Percentiles rank a stretch among this genome's conserved stretches.
phyloP scores from a whole-genome alignment of 139 green algal genomes.

The Chlorokybus atmophyticus region DNA sequence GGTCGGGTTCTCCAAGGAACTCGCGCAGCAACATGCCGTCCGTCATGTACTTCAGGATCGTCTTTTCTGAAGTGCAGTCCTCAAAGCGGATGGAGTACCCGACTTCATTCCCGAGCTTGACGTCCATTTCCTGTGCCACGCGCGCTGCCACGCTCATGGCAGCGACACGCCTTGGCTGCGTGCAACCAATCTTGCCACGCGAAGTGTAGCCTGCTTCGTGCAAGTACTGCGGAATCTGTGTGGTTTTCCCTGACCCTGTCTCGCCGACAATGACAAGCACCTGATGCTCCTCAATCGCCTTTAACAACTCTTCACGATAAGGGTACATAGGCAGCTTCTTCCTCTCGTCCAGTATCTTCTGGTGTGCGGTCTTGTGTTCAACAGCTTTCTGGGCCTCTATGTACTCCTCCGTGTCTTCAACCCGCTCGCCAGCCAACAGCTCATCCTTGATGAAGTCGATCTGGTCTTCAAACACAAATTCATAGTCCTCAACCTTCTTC shows the following conservation, averaged over 20 bases:
- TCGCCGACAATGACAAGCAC: conserved; percentile 92
- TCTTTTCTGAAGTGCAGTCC: conserved; percentile 94
- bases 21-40: conserved; percentile 96
- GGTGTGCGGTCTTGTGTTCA: conserved; percentile 32
- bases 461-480: conserved; percentile 86
- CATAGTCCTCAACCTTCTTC: conserved; percentile 42
- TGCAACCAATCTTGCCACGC: conserved; percentile 69
- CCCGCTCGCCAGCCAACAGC: conserved; percentile 19
- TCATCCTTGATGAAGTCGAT: conserved; percentile 88
- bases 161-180: conserved; percentile 84
- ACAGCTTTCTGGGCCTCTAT: conserved; percentile 31
- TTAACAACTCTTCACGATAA: conserved; percentile 53
- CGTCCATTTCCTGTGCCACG: conserved; percentile 79
- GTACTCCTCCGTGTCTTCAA: conserved; percentile 4
- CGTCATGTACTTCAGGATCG: conserved; percentile 96
- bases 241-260: conserved; percentile 87
- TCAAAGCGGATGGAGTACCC: conserved; percentile 98
- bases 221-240: conserved; percentile 93
- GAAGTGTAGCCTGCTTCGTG: conserved; percentile 89
- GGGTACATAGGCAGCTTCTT: conserved; percentile 72
- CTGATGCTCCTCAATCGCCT: conserved; percentile 65
- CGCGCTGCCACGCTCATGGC: conserved; percentile 90
- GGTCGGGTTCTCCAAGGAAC: conserved; percentile 89
- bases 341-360: conserved; percentile 60
- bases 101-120: conserved; percentile 83